Evolutionary conservation across 148 eudicot genomes (phyloP).

Genomic region (Rhododendron kiyosumense): DNA sequence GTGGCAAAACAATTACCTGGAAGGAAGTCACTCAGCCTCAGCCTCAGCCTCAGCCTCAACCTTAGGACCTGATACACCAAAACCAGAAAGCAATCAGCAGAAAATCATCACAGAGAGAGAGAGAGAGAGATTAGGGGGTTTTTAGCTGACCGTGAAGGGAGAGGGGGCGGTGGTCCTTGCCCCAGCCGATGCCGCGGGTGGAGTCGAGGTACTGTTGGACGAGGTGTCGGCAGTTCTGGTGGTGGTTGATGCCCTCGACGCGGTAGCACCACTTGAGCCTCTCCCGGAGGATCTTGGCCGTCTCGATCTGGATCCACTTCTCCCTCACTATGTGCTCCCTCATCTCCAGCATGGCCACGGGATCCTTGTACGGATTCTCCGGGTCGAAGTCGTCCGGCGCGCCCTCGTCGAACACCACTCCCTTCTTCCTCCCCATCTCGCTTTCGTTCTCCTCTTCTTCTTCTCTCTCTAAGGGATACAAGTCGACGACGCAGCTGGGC

Average conservation of each 20-base stretch:
- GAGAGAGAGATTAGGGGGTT: neutral
- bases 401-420: slow-evolving; percentile 62
- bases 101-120: neutral
- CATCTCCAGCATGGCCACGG: slow-evolving; percentile 96
- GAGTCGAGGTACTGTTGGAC: slow-evolving; percentile 82
- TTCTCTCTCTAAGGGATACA: neutral
- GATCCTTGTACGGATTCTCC: slow-evolving; percentile 85
- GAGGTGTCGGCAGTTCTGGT: slow-evolving; percentile 86
- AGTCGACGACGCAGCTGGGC: neutral
- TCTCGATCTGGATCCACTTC: slow-evolving; percentile 96
- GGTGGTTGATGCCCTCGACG: slow-evolving; percentile 81
- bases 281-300: slow-evolving; percentile 77
- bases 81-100: neutral
- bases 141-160: slow-evolving; percentile 52
- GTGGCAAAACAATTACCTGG: slow-evolving; percentile 8
- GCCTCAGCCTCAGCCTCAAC: slow-evolving; percentile 24
- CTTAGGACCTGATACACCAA: slow-evolving; percentile 31
- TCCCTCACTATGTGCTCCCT: slow-evolving; percentile 81
- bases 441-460: neutral
- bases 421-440: slow-evolving; percentile 69
- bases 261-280: slow-evolving; percentile 81
- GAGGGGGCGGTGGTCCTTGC: slow-evolving; percentile 71
- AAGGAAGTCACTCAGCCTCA: slow-evolving; percentile 23
- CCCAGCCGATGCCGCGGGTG: slow-evolving; percentile 93
- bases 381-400: slow-evolving; percentile 95